phyloP scores from a whole-genome alignment of 768 basidiomycete species.

The Saitozyma sp. region DNA sequence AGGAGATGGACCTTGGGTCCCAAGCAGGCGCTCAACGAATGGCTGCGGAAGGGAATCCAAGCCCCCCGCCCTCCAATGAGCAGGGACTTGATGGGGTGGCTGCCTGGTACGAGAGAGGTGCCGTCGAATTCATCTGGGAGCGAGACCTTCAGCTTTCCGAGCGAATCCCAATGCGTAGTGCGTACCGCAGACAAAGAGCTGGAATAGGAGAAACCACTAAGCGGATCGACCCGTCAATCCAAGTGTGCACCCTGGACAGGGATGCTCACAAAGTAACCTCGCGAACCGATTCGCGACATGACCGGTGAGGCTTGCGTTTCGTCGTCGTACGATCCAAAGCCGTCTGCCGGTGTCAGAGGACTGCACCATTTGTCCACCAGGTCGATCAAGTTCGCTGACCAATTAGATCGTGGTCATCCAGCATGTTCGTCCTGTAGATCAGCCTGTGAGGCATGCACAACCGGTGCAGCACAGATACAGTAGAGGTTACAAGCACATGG shows the following conservation, averaged over 20 bases:
- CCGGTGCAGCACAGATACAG: too few species aligned
- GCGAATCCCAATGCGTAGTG: too few species aligned
- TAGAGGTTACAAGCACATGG: conserved; percentile 49
- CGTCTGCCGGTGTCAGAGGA: conserved; percentile 38
- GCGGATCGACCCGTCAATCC: too few species aligned
- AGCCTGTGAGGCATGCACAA: too few species aligned
- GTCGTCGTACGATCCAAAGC: conserved; percentile 49
- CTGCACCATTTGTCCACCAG: neutral
- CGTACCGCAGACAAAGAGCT: conserved; percentile 71
- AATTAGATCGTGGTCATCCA: conserved; percentile 54
- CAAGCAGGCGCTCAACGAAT: conserved; percentile 75
- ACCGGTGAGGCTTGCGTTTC: conserved; percentile 39
- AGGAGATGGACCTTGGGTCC: conserved; percentile 72
- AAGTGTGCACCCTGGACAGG: too few species aligned
- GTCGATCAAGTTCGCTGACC: conserved; percentile 24
- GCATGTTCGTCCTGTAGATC: conserved; percentile 50
- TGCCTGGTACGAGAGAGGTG: conserved; percentile 61
- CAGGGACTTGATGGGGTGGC: conserved; percentile 68
- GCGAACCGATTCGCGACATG: conserved; percentile 67
- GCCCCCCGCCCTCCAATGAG: conserved; percentile 75
- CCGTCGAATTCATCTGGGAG: conserved; percentile 67
- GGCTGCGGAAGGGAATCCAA: conserved; percentile 75
- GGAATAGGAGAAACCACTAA: conserved; percentile 76
- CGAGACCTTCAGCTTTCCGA: too few species aligned
- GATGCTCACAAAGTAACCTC: conserved; percentile 68